These are phyloP conservation scores for Tylopilus subfusipes DNA, from an alignment of 768 basidiomycete species.

Conservation along the genomic window DNA sequence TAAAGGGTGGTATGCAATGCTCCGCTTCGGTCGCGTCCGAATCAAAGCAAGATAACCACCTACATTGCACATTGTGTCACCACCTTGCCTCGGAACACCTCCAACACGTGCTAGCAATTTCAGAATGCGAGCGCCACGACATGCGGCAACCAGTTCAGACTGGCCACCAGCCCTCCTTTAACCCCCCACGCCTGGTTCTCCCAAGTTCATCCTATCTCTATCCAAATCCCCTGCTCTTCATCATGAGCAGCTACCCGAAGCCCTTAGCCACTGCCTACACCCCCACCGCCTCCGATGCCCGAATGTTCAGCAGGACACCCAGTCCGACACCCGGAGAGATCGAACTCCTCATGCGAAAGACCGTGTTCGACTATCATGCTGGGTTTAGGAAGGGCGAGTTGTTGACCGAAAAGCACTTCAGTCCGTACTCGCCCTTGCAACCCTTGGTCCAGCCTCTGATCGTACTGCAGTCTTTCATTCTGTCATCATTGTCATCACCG, in stretches of 20 bases:
- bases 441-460: neutral
- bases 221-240: neutral
- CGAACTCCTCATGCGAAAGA: constrained; percentile 38
- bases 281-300: constrained; percentile 14
- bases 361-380: constrained; percentile 45
- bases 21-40: too few relatives aligned
- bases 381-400: constrained; percentile 47
- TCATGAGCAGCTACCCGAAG: constrained; percentile 19
- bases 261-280: constrained; percentile 3
- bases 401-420: constrained; percentile 53
- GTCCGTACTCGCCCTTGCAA: constrained; percentile 36
- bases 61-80: too few relatives aligned
- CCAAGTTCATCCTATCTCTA: too few relatives aligned
- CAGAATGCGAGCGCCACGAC: too few relatives aligned
- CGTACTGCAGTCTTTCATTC: constrained; percentile 44
- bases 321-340: constrained; percentile 64
- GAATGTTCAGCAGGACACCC: constrained; percentile 42
- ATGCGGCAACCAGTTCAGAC: too few relatives aligned
- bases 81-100: too few relatives aligned
- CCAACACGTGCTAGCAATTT: too few relatives aligned
- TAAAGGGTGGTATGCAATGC: too few relatives aligned
- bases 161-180: too few relatives aligned
- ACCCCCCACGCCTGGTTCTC: too few relatives aligned
- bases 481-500: constrained; percentile 42
- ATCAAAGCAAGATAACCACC: too few relatives aligned